These are phyloP conservation scores for Scedosporium aurantiacum DNA, from an alignment of 2,329 filamentous ascomycete species.

Conservation along the genomic window DNA sequence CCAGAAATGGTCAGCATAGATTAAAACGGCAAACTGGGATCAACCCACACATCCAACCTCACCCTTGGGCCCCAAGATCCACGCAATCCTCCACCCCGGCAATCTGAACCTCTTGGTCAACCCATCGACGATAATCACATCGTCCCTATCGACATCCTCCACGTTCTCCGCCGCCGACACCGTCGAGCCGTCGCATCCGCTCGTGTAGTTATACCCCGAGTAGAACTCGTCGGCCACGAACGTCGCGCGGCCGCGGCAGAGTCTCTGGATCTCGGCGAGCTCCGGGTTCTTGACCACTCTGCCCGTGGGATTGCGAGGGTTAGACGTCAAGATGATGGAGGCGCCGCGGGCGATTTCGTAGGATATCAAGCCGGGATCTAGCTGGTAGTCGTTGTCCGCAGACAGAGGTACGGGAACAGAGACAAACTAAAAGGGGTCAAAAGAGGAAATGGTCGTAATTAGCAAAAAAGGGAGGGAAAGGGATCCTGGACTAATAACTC, in stretches of 20 bases:
- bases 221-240: constrained; percentile 97
- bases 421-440: constrained; percentile 49
- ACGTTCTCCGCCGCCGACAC: constrained; percentile 86
- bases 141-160: constrained; percentile 77
- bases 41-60: constrained; percentile 10
- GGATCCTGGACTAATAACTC: constrained; percentile 16
- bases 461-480: not conserved
- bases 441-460: not conserved
- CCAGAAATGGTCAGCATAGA: not conserved
- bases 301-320: constrained; percentile 89
- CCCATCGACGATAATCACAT: constrained; percentile 90
- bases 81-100: constrained; percentile 91
- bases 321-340: constrained; percentile 84
- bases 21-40: constrained; percentile 9
- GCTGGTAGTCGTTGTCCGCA: constrained; percentile 81
- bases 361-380: constrained; percentile 84
- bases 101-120: constrained; percentile 94
- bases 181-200: constrained; percentile 78
- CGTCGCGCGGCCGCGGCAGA: constrained; percentile 81
- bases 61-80: constrained; percentile 84
- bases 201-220: constrained; percentile 90
- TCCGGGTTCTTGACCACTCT: constrained; percentile 77
- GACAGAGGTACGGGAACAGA: constrained; percentile 77
- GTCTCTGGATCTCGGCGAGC: constrained; percentile 81
- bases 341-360: constrained; percentile 82